phyloP scores from a whole-genome alignment of 768 basidiomycete species.

The Xerocomellus amylosporus region DNA sequence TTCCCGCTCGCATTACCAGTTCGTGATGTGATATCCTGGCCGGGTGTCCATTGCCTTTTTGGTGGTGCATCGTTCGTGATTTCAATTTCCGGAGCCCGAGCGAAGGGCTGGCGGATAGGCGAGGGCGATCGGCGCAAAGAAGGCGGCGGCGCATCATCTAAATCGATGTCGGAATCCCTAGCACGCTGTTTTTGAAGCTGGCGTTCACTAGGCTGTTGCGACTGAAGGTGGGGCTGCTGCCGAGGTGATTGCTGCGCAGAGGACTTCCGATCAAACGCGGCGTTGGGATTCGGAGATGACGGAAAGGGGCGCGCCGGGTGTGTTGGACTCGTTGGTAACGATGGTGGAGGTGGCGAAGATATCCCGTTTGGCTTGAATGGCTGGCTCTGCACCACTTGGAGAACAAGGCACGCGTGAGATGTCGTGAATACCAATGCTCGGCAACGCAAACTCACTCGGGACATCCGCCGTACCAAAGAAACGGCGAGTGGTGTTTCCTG shows the following conservation, averaged over 20 bases:
- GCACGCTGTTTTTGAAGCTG: constrained; percentile 27
- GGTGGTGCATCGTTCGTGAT: constrained; percentile 28
- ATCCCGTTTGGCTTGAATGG: constrained; percentile 11
- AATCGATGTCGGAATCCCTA: constrained; percentile 26
- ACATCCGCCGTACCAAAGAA: constrained; percentile 12
- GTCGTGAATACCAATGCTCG: background rate
- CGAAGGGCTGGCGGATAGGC: constrained; percentile 16
- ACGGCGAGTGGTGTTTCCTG: constrained; percentile 12
- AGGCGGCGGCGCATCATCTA: constrained; percentile 44
- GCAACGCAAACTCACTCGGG: constrained; percentile 12
- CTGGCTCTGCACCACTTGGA: background rate
- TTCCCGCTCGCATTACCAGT: constrained; percentile 8
- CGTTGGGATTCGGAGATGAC: constrained; percentile 19
- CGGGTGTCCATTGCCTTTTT: constrained; percentile 29
- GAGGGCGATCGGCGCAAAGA: constrained; percentile 40
- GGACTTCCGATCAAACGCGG: constrained; percentile 24
- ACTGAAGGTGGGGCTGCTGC: constrained; percentile 9
- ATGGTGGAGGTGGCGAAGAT: constrained; percentile 9
- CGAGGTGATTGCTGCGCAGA: constrained; percentile 14
- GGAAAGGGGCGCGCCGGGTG: constrained; percentile 11
- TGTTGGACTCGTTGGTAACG: constrained; percentile 26
- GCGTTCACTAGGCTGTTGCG: constrained; percentile 23
- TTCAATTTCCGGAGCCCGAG: constrained; percentile 29
- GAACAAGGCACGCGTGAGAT: constrained; percentile 7
- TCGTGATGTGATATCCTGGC: constrained; percentile 17